A percentile compares a stretch with the other conserved stretches of the same genome.
Evolutionary conservation across 768 basidiomycete species (phyloP).

Genomic region (Lactarius akahatsu): DNA sequence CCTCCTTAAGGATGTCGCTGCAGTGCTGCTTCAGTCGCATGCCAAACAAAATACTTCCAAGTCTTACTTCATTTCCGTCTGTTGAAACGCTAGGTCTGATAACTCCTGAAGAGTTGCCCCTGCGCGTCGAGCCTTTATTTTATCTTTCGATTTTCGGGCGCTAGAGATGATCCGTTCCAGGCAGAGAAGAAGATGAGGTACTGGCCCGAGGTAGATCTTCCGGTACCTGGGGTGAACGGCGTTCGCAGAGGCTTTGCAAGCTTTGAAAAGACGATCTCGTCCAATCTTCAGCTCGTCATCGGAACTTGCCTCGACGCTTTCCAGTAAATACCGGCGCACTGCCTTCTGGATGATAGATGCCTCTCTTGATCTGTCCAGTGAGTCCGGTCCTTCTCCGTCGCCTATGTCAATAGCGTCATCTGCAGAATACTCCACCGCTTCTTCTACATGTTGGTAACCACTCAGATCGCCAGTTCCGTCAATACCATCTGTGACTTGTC

Average conservation of each 20-base stretch:
- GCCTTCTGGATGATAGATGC: slow-evolving; percentile 11
- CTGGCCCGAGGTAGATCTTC: slow-evolving; percentile 19
- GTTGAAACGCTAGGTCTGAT: neutral
- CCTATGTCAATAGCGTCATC: neutral
- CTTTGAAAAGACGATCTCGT: slow-evolving; percentile 10
- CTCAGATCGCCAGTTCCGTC: neutral
- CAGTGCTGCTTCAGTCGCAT: neutral
- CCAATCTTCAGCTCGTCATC: neutral
- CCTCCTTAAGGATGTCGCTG: slow-evolving; percentile 11
- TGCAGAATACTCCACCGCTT: slow-evolving; percentile 1
- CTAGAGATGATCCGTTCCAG: slow-evolving; percentile 9
- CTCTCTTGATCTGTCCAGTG: neutral
- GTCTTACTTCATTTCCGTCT: slow-evolving; percentile 9
- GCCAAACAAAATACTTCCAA: neutral
- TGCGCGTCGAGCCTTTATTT: slow-evolving; percentile 1
- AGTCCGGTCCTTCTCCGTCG: slow-evolving; percentile 7
- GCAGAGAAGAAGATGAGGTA: slow-evolving; percentile 24
- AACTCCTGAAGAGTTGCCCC: slow-evolving; percentile 8
- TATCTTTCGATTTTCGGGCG: neutral
- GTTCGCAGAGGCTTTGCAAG: slow-evolving; percentile 11
- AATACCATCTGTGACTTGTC: neutral
- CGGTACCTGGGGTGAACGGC: slow-evolving; percentile 11
- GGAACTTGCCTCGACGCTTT: neutral
- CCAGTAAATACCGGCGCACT: slow-evolving; percentile 4
- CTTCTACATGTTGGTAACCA: neutral